phyloP scores from a whole-genome alignment of 2,329 filamentous ascomycete genomes.

The Leptographium procerum region DNA sequence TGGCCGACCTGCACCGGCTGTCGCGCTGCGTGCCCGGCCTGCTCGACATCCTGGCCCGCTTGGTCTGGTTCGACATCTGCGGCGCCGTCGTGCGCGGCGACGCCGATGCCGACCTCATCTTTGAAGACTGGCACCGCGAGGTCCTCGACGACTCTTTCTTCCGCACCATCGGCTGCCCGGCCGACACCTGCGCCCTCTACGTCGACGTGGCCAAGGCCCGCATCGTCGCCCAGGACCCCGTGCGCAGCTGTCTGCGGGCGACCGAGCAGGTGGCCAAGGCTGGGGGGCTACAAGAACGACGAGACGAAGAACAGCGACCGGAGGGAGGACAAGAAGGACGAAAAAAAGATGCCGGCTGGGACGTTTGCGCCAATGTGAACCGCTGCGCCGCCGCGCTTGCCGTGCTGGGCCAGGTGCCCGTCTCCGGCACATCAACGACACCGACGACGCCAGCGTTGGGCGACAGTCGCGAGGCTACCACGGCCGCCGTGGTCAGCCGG shows the following conservation, averaged over 20 bases:
- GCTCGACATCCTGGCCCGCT: constrained; percentile 24
- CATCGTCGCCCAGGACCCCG: constrained; percentile 4
- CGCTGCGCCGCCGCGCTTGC: constrained; percentile 25
- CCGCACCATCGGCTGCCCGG: constrained; percentile 24
- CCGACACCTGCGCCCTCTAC: constrained; percentile 25
- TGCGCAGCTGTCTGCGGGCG: constrained; percentile 14
- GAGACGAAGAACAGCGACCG: too few species aligned
- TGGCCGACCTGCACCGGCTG: constrained; percentile 22
- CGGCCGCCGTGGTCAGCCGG: constrained; percentile 21
- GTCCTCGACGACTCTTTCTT: constrained; percentile 23
- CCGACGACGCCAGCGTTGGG: not conserved
- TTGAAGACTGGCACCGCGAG: constrained; percentile 29
- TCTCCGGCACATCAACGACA: too few species aligned
- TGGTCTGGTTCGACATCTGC: constrained; percentile 29
- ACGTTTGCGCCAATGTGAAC: constrained; percentile 19
- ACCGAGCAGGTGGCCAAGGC: constrained; percentile 17
- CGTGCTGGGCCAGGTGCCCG: constrained; percentile 8
- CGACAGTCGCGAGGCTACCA: not conserved
- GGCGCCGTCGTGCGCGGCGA: constrained; percentile 17
- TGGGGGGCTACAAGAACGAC: not conserved
- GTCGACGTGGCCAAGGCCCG: constrained; percentile 20
- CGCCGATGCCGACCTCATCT: constrained; percentile 18
- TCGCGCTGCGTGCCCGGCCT: constrained; percentile 23
- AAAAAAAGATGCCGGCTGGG: constrained; percentile 10
- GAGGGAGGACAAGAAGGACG: too few species aligned